Base-by-base conservation (phyloP, 73 alveolate genomes). In the Symbiodinium pilosum region DNA sequence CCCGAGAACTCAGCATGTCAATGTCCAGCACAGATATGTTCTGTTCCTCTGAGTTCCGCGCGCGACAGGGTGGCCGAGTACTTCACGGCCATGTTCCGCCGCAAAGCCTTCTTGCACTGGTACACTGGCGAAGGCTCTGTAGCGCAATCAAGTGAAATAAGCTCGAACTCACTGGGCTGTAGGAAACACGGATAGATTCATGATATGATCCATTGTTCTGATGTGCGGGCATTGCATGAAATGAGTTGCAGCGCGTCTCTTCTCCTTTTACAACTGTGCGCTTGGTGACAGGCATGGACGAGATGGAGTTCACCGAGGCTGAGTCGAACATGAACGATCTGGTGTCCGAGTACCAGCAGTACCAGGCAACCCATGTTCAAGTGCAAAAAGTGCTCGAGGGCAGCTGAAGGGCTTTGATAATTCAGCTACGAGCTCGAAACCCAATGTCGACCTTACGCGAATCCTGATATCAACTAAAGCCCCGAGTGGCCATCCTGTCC, bases 101-200 rank as follows among this genome's bases (percentile, higher is more conserved):
- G 99, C 96, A 99, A 99, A 99, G 99, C 99, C 98, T 99, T 99
- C 99, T 99, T 99, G 91, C 99, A 99, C 94, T 99, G 99, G 99
- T 64, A 64, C 81, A 64, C 81, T 20, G 81, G 81, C 39, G 81
- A 64, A 64, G 81, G 81, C 81, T 47, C 34, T 64, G 81, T 24
- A n/a, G n/a, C n/a, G n/a, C n/a, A n/a, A n/a, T n/a, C n/a, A n/a
- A n/a, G n/a, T n/a, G n/a, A n/a, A n/a, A n/a, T n/a, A n/a, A n/a
- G n/a, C n/a, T n/a, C n/a, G n/a, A n/a, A n/a, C n/a, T n/a, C n/a
- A n/a, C n/a, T n/a, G n/a, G n/a, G n/a, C n/a, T n/a, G n/a, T 16
- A 16, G 77, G 7, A 36, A 64, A 36, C 77, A 7, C 21, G 30
- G 77, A 26, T 24, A 18, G 34, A 24, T 18, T n/a, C 73, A 26